These are phyloP conservation scores for Podaxis sp. DNA, from an alignment of 768 basidiomycete species.

Conservation along the genomic window DNA sequence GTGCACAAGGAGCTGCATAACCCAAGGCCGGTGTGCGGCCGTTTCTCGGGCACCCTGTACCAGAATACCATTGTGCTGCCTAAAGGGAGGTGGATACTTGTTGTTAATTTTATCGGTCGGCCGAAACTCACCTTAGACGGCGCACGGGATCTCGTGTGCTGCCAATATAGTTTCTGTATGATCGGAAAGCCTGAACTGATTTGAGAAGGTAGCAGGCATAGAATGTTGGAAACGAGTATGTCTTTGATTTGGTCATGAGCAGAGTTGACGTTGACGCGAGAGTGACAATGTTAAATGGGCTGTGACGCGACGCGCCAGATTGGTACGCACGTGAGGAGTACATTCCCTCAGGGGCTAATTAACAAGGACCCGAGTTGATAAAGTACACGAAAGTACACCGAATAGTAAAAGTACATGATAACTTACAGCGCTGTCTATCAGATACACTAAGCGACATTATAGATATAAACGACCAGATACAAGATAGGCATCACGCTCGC, in stretches of 20 bases:
- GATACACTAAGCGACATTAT: not conserved
- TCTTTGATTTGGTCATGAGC: constrained; percentile 1
- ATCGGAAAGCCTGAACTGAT: constrained; percentile 50
- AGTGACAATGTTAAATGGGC: not conserved
- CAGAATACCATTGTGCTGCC: constrained; percentile 82
- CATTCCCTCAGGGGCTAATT: not conserved
- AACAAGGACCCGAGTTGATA: not conserved
- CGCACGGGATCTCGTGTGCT: constrained; percentile 66
- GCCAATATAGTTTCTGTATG: constrained; percentile 69
- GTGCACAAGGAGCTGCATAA: constrained; percentile 82
- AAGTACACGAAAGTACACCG: constrained; percentile 10
- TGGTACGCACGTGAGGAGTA: not conserved
- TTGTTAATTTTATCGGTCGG: constrained; percentile 1
- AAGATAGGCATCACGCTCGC: constrained; percentile 39
- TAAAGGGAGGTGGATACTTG: constrained; percentile 16
- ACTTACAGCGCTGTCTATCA: not conserved
- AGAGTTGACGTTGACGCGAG: not conserved
- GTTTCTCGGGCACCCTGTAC: constrained; percentile 70
- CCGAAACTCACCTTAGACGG: constrained; percentile 45
- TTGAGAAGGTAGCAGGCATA: constrained; percentile 84
- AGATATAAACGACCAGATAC: constrained; percentile 17
- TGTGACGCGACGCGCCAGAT: constrained; percentile 4
- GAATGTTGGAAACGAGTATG: constrained; percentile 56
- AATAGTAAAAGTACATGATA: constrained; percentile 15
- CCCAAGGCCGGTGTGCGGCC: constrained; percentile 58